Evolutionary conservation across 352 stramenopile species (phyloP), one percentile per base, ranked within the genome.

Genomic region (Discostella stelligera): DNA sequence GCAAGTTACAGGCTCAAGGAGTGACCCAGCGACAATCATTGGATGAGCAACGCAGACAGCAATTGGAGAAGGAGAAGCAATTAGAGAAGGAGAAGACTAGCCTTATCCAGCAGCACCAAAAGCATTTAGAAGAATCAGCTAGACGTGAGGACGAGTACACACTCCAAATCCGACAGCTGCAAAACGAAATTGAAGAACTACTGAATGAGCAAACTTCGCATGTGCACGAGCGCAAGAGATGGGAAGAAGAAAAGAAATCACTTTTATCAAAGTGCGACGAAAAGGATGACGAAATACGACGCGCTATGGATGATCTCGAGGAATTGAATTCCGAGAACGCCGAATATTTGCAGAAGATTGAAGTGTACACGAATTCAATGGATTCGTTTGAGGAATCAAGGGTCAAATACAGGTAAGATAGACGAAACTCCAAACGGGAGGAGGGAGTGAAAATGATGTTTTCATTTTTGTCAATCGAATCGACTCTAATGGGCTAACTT

Each of bases 361-460:
- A 66, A 20, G 32, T 10, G 14, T 66, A n/a, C 14, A 21, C 46
- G 6, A 27, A 32, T 18, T 25, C 39, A 48, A 27, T 50, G n/a
- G 27, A 30, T 66, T 32, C 20, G n/a, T 52, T n/a, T 30, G 58
- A 66, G 16, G 58, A 66, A 8, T 53, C 58, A 25, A 66, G 20
- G 58, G 58, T 66, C 3, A 66, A 66, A 20, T 66, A 54, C n/a
- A 66, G 58, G 58, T 66, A 30, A 66, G 58, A 66, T 18, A 3
- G 37, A 48, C 48, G 8, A 41, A 41, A 21, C 6, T 37, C 30
- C 7, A 27, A 3, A 3, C 9, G 23, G 21, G 53, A 60, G 21
- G 23, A 21, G 53, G 21, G 23, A 32, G 53, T 25, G 37, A 60
- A 8, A 44, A 5, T 18, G n/a, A 44, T 60, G 5, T 21, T 30